A percentile compares a stretch with the other conserved stretches of the same genome.
Evolutionary conservation across 441 rosid genomes (phyloP).

Genomic region (Adansonia rubrostipa): DNA sequence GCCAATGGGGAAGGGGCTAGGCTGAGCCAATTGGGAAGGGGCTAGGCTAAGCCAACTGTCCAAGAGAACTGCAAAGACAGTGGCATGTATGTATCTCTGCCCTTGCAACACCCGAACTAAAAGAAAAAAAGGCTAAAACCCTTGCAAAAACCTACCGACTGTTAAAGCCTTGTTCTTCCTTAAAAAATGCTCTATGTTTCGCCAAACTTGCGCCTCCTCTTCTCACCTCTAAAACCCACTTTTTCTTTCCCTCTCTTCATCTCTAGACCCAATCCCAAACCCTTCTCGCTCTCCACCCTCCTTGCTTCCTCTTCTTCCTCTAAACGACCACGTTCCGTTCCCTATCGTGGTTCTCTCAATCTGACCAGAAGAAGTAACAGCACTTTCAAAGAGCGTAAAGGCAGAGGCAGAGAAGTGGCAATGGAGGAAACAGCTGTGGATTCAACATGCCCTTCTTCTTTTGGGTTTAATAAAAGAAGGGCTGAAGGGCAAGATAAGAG

Average conservation of each 20-base stretch:
- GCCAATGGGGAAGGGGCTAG: background rate
- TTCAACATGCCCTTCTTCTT: conserved; percentile 34
- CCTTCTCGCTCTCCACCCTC: conserved; percentile 47
- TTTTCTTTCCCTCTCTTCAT: conserved; percentile 38
- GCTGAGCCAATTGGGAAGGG: background rate
- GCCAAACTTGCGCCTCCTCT: conserved; percentile 56
- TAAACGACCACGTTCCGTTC: conserved; percentile 44
- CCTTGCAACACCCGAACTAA: background rate
- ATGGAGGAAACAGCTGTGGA: conserved; percentile 50
- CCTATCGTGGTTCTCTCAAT: conserved; percentile 38
- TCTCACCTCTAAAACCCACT: conserved; percentile 45
- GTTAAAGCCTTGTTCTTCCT: background rate
- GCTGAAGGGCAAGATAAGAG: conserved; percentile 73
- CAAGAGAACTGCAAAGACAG: no score
- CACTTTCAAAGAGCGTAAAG: conserved; percentile 40
- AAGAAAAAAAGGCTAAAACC: background rate
- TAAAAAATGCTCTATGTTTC: conserved; percentile 35
- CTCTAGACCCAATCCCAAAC: conserved; percentile 34
- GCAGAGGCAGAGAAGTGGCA: conserved; percentile 28
- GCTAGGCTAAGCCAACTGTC: no score
- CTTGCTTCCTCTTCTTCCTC: conserved; percentile 45
- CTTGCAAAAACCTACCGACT: background rate
- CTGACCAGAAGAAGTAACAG: conserved; percentile 49
- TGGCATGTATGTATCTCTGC: background rate
- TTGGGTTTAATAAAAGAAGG: conserved; percentile 78